Evolutionary conservation across 2,329 filamentous ascomycete genomes (phyloP).

Genomic region (Neonectria sp.): DNA sequence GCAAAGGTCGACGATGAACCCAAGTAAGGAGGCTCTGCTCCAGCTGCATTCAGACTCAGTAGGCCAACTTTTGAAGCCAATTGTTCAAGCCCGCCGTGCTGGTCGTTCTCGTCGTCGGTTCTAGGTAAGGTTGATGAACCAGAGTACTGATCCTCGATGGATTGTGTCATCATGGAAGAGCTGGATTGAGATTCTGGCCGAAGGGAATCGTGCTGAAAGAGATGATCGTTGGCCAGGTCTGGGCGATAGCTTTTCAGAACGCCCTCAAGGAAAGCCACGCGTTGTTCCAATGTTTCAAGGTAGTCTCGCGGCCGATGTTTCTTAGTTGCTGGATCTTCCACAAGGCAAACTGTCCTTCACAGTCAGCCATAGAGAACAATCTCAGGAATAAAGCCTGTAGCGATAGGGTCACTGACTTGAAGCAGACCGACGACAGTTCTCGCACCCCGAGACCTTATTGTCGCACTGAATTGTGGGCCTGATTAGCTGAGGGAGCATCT

Average conservation of each 20-base stretch:
- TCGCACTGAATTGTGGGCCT: constrained; percentile 20
- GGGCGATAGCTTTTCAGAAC: constrained; percentile 7
- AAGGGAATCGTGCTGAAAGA: neutral
- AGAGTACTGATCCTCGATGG: neutral
- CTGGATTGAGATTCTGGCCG: neutral
- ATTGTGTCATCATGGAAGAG: neutral
- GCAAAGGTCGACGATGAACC: constrained; percentile 50
- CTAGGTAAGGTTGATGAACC: neutral
- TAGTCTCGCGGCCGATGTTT: constrained; percentile 49
- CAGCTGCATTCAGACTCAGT: constrained; percentile 34
- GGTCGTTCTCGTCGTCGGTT: neutral
- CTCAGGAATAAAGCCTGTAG: neutral
- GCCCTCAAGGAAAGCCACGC: constrained; percentile 45
- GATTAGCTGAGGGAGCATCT: neutral
- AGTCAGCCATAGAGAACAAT: neutral
- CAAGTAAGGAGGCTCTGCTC: constrained; percentile 47
- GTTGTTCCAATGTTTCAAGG: constrained; percentile 47
- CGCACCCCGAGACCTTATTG: constrained; percentile 13
- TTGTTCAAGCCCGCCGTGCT: constrained; percentile 22
- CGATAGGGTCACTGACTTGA: neutral
- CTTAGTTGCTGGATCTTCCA: constrained; percentile 48
- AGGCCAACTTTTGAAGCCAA: constrained; percentile 38
- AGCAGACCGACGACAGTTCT: neutral
- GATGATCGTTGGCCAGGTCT: constrained; percentile 14
- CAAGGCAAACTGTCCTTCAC: constrained; percentile 32